Evolutionary conservation across 805 yeast genomes (phyloP).

Genomic region (Myxozyma sirexii): DNA sequence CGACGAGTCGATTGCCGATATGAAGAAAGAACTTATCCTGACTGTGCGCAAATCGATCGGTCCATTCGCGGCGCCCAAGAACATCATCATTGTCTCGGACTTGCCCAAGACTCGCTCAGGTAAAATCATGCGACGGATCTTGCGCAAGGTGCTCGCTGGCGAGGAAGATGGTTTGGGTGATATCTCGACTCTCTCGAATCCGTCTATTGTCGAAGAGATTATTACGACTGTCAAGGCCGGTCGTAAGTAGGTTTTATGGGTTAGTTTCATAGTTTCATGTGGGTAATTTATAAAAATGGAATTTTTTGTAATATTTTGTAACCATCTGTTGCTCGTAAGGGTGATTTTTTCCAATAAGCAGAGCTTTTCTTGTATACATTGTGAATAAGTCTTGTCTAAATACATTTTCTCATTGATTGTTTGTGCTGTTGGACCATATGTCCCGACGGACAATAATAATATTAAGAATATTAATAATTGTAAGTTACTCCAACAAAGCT

Average conservation of each 20-base stretch:
- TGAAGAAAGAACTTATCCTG: conserved; percentile 72
- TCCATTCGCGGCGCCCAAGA: conserved; percentile 92
- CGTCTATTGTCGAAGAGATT: conserved; percentile 76
- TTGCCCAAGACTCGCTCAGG: conserved; percentile 98
- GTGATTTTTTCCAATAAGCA: not conserved
- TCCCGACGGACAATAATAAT: too few species aligned
- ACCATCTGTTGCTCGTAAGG: not conserved
- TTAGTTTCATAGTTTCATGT: not conserved
- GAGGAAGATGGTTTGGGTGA: conserved; percentile 95
- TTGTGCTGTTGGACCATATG: too few species aligned
- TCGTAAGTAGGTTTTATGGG: conserved; percentile 7
- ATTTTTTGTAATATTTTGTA: not conserved
- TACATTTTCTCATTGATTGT: too few species aligned
- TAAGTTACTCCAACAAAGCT: not conserved
- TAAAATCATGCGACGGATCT: conserved; percentile 96
- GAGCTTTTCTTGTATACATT: not conserved
- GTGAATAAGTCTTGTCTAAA: too few species aligned
- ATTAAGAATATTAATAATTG: not conserved
- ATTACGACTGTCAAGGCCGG: conserved; percentile 45
- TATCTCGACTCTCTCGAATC: conserved; percentile 83
- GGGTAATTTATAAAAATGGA: not conserved
- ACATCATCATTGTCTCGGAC: conserved; percentile 79
- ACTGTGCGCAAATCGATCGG: conserved; percentile 93
- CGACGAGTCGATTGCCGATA: conserved; percentile 45
- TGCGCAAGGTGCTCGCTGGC: conserved; percentile 88